Evolutionary conservation across 257 asterid genomes (phyloP), one percentile per base, ranked within the genome.

Genomic region (Solanum ossicruentum): DNA sequence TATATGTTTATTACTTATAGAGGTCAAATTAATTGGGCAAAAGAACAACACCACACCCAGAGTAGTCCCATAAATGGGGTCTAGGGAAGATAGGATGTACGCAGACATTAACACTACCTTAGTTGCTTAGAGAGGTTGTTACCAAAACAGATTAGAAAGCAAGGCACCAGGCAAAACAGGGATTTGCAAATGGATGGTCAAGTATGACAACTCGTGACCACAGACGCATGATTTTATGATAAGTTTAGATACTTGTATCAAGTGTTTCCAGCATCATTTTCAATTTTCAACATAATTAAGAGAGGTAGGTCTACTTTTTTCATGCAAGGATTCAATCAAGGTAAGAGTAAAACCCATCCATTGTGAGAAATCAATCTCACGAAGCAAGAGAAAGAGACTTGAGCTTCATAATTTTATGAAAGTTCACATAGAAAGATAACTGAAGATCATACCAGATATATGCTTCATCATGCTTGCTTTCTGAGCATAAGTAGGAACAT

Each of bases 401-500:
- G 23, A 17, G 15, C 17, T 78, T 11, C 18, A 28, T 6, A 52
- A 51, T 16, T 28, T 32, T 78, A 36, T 20, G 51, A 4, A 85
- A 66, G 18, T 23, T 84, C 71, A 13, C 7, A n/a, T 32, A 26
- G 41, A 26, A 18, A 57, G 41, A 51, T 79, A 70, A 80, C 54
- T 51, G 65, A 67, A 66, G 52, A 23, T 75, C 88, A 60, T 82
- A 90, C 92, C 90, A 70, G 88, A 61, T 36, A 65, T 84, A 77
- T 87, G 86, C 52, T 81, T 84, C 36, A 23, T 79, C 84, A 63
- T 32, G 21, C 86, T 80, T 54, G 90, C 87, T 84, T 85, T 89
- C 39, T 85, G 90, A 70, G 87, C 81, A 83, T 84, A 86, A 77
- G 91, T 67, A 57, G 93, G 97, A 58, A 75, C 88, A 80, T 97